Percentiles rank a stretch among this genome's conserved stretches.
phyloP scores from a whole-genome alignment of 2,329 filamentous ascomycete genomes.

The Claviceps africana region DNA sequence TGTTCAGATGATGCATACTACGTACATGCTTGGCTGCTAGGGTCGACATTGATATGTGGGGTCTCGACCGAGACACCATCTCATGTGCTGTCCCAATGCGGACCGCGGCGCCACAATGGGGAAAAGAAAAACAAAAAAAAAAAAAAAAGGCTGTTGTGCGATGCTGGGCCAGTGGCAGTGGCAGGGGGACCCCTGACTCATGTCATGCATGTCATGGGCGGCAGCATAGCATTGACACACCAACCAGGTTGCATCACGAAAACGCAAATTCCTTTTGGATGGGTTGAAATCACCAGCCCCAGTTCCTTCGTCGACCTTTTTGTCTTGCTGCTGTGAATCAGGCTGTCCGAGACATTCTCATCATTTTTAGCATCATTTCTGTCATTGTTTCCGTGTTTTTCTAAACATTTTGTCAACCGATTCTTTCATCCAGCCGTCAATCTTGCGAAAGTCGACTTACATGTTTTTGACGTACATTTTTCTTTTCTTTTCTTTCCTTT shows the following conservation, averaged over 20 bases:
- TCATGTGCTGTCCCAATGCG: neutral
- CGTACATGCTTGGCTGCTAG: neutral
- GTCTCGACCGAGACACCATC: conserved; percentile 1
- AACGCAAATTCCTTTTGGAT: neutral
- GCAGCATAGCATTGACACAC: neutral
- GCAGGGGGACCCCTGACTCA: neutral
- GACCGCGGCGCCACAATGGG: neutral
- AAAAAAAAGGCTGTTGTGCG: no score
- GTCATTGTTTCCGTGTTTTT: neutral
- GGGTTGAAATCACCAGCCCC: neutral
- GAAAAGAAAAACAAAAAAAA: neutral
- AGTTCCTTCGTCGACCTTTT: neutral
- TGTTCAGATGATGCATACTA: conserved; percentile 1
- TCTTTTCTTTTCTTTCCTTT: no score
- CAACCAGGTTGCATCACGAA: neutral
- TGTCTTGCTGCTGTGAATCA: neutral
- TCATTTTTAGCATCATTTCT: neutral
- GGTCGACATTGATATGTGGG: conserved; percentile 1
- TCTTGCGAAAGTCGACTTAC: neutral
- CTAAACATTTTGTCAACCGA: neutral
- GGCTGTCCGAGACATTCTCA: neutral
- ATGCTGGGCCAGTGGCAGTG: neutral
- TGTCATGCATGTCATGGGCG: no score
- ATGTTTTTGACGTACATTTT: conserved; percentile 3
- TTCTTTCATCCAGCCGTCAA: neutral